Conservation (phyloP, 371 early-diverging fungal species). For the Rhizopus delemar region DNA sequence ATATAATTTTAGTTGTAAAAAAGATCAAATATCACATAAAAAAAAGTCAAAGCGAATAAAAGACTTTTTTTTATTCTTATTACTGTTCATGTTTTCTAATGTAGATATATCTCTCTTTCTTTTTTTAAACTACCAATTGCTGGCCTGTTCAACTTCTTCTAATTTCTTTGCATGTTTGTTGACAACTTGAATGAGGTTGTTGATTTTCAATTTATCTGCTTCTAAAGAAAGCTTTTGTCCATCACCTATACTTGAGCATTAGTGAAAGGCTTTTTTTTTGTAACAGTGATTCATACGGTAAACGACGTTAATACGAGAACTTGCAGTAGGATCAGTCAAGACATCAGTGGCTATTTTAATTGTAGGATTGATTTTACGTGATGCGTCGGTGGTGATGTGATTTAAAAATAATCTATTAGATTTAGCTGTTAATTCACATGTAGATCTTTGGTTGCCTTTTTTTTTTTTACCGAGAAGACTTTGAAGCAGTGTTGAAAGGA, state of each 20-base stretch:
- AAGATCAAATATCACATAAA: constrained; percentile 29
- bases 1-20: too few species aligned
- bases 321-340: constrained; percentile 50
- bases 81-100: not conserved
- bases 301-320: constrained; percentile 49
- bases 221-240: constrained; percentile 57
- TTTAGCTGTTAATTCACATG: not conserved
- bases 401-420: constrained; percentile 57
- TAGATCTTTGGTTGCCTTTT: not conserved
- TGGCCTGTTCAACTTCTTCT: constrained; percentile 63
- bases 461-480: constrained; percentile 44
- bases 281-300: constrained; percentile 48
- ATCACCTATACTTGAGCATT: constrained; percentile 42
- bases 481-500: constrained; percentile 47
- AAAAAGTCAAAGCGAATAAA: constrained; percentile 51
- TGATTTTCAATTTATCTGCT: constrained; percentile 55
- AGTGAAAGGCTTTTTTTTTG: not conserved
- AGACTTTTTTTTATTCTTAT: not conserved
- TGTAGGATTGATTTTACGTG: constrained; percentile 54
- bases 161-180: constrained; percentile 63
- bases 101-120: not conserved
- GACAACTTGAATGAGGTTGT: constrained; percentile 53
- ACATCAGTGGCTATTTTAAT: constrained; percentile 55
- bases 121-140: constrained; percentile 39
- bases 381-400: constrained; percentile 55